Base-by-base conservation (phyloP, 2,329 filamentous ascomycete species). In the Calonectria pauciramosa region DNA sequence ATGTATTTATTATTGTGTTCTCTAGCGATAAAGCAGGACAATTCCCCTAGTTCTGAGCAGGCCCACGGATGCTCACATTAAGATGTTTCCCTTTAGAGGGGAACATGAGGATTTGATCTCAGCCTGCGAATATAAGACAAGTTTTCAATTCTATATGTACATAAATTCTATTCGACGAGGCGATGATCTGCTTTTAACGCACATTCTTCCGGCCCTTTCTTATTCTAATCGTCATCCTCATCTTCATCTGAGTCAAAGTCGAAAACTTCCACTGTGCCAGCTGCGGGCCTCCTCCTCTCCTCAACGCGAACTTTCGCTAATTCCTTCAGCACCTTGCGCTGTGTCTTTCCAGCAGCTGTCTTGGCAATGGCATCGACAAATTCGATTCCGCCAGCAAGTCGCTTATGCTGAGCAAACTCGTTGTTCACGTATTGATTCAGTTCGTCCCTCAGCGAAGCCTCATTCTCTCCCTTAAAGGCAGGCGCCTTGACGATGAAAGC, bases 321-420 rank as follows among this genome's bases (percentile, higher is more conserved):
- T 16, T 70, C 68, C 41, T 70, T 70, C 44, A 70, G 30, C 13
- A 70, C 68, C 41, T 70, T 70, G 18, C 68, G 60, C 26, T 70
- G 68, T 8, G 68, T 70, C 32, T 70, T 70, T 44, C 68, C 68
- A 11, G 68, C 68, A 32, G 68, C 68, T 18, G 68, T 70, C 56
- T 70, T 70, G 20, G 68, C 68, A 10, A 70, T 47, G 9, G 68
- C 68, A 41, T 70, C 68, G 11, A 41, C 68, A 44, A 70, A 70
- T 26, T 70, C 68, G 18, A 70, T 70, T 20, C 68, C 68, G 10
- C 68, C 68, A 51, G 68, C 68, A 52, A 70, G 68, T 4, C 68
- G 68, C 68, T 70, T 70, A n/a, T 70, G 68, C 13, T 70, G 68
- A 23, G 68, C 56, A 54, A 70, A 70, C 34, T 70, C 68, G 8